phyloP scores from a whole-genome alignment of 768 basidiomycete species.

The Termitomyces eurrhizus region DNA sequence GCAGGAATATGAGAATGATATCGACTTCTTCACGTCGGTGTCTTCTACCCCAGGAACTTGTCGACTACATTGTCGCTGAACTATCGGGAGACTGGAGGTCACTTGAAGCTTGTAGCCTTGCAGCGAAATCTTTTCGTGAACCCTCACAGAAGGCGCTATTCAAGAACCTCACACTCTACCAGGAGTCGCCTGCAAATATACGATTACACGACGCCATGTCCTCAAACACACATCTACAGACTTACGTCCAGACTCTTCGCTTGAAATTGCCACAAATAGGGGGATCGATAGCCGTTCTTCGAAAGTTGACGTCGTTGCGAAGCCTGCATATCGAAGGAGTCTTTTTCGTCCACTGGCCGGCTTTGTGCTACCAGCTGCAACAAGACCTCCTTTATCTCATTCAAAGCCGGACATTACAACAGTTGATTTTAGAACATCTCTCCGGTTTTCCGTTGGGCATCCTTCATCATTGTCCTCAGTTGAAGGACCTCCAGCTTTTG shows the following conservation, averaged over 20 bases:
- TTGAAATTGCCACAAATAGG: background rate
- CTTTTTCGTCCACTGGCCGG: background rate
- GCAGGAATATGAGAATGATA: background rate
- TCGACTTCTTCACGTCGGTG: background rate
- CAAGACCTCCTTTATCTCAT: background rate
- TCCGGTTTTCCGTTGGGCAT: background rate
- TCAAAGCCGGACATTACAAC: background rate
- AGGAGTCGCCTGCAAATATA: background rate
- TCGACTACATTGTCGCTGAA: constrained; percentile 3
- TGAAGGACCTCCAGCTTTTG: constrained; percentile 2
- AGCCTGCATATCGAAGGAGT: background rate
- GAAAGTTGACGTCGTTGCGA: background rate
- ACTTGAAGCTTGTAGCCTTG: constrained; percentile 3
- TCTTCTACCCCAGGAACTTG: constrained; percentile 5
- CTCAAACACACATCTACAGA: constrained; percentile 1
- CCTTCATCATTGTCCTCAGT: constrained; percentile 2
- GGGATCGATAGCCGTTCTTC: background rate
- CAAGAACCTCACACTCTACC: background rate
- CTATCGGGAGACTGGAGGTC: constrained; percentile 6
- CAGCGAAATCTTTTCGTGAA: background rate
- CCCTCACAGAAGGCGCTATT: constrained; percentile 4
- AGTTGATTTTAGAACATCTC: background rate
- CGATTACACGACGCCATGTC: background rate
- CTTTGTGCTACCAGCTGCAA: background rate
- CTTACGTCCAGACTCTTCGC: constrained; percentile 1